phyloP scores from a whole-genome alignment of 495 filamentous ascomycete genomes.

The Halenospora varia region DNA sequence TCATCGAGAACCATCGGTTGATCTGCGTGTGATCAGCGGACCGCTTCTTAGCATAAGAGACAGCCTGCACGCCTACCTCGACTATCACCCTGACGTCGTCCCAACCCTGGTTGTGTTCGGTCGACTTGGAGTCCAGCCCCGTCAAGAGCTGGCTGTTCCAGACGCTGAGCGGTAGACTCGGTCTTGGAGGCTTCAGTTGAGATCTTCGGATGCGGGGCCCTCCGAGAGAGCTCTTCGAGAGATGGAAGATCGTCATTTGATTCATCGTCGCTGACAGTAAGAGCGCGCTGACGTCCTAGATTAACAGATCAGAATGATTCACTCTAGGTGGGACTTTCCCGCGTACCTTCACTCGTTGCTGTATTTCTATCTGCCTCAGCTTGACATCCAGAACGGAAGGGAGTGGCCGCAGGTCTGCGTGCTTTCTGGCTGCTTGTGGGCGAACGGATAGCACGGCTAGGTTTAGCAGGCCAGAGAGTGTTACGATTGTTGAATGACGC shows the following conservation, averaged over 20 bases:
- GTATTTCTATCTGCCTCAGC: not conserved
- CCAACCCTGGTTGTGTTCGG: constrained; percentile 4
- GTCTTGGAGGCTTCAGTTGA: constrained; percentile 14
- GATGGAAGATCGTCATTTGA: constrained; percentile 18
- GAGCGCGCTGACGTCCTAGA: constrained; percentile 4
- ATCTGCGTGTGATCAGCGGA: constrained; percentile 9
- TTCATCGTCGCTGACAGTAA: constrained; percentile 14
- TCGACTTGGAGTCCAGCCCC: constrained; percentile 7
- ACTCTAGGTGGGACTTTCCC: not conserved
- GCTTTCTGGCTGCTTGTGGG: constrained; percentile 3
- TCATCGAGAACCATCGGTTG: constrained; percentile 4
- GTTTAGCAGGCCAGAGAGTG: constrained; percentile 9
- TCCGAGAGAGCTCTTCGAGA: constrained; percentile 13
- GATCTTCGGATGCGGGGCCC: constrained; percentile 10
- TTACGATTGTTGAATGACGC: constrained; percentile 2
- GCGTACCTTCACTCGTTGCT: not conserved
- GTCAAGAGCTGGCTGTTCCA: constrained; percentile 22
- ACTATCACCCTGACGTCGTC: constrained; percentile 1
- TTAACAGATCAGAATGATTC: not conserved
- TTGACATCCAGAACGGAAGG: constrained; percentile 7
- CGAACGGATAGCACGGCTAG: not conserved
- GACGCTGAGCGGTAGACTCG: constrained; percentile 11
- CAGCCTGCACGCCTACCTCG: constrained; percentile 3
- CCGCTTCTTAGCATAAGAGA: constrained; percentile 3
- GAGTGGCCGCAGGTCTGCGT: constrained; percentile 2